phyloP scores from a whole-genome alignment of 202 grass and related monocot species.

The Brachypodium distachyon region DNA sequence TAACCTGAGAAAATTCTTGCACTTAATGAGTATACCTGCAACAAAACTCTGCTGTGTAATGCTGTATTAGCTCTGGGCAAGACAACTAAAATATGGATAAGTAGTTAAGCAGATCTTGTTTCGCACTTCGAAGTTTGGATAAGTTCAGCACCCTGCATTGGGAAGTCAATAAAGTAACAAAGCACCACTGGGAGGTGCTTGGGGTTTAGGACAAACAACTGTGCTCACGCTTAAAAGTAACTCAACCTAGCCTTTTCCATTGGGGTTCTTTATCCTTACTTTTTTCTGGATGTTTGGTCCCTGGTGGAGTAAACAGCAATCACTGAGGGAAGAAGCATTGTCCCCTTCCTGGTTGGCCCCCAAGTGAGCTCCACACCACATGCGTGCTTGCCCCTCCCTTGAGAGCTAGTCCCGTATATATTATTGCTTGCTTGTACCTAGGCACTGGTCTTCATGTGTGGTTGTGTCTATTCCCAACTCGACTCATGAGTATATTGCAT shows the following conservation, averaged over 20 bases:
- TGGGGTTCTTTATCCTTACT: slow-evolving; percentile 20
- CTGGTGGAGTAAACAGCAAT: slow-evolving; percentile 65
- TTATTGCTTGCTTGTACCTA: slow-evolving; percentile 15
- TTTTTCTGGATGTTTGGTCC: slow-evolving; percentile 31
- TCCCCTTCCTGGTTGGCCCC: slow-evolving; percentile 38
- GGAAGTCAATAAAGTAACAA: neutral
- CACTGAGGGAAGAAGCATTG: slow-evolving; percentile 44
- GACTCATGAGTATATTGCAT: slow-evolving; percentile 29
- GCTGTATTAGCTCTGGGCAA: neutral
- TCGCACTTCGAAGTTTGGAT: slow-evolving; percentile 8
- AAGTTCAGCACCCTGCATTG: neutral
- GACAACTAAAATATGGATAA: neutral
- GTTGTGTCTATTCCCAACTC: slow-evolving; percentile 29
- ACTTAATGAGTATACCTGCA: neutral
- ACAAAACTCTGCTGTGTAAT: neutral
- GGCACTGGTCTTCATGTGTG: slow-evolving; percentile 38
- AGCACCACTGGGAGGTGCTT: neutral
- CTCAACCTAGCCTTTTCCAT: slow-evolving; percentile 37
- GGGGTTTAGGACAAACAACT: slow-evolving; percentile 39
- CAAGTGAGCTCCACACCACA: slow-evolving; percentile 24
- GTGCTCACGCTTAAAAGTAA: slow-evolving; percentile 44
- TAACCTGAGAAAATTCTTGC: neutral
- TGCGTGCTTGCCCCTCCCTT: slow-evolving; percentile 26
- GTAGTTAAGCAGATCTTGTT: neutral
- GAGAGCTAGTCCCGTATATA: slow-evolving; percentile 7